Evolutionary conservation across 768 basidiomycete genomes (phyloP), one percentile per base, ranked within the genome.

Genomic region (Hericium erinaceus): DNA sequence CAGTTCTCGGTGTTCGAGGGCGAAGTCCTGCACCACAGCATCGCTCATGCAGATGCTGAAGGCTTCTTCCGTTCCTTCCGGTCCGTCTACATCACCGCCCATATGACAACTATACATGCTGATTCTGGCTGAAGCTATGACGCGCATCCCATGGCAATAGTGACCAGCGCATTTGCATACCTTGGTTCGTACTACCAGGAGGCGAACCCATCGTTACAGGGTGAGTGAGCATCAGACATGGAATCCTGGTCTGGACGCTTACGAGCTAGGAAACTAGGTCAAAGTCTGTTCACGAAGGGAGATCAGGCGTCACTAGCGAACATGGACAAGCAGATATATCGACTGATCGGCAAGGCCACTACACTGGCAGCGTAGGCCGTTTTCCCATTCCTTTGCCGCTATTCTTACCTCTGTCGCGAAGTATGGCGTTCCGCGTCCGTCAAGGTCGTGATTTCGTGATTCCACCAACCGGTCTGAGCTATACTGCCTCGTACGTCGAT

Each of bases 301-400:
- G 80, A 85, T 68, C 68, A 74, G 28, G 76, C 68, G 0, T 90
- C 89, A 3, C 78, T 95, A 6, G 84, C 78, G 26, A 75, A 81
- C 49, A 90, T 95, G 87, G 93, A 95, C 70, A 92, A 91, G 75
- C 93, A 95, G 69, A 93, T 95, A 46, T 92, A 85, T 68, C 77
- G 92, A 62, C 72, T 94, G 5, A 88, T 93, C 54, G 92, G 93
- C 46, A 95, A 94, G 67, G 85, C 88, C 9, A 92, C 88, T 5
- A 92, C 91, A 0, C 75, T 95, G 41, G 92, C 92, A 60, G 91
- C 92, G 81, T 89, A 61, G 51, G 84, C 74, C 28, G 8, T 37
- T 11, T 12, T 22, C 16, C 20, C n/a, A 55, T 37, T 20, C 16
- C 39, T 22, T 18, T 53, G 28, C 41, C 24, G 15, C 18, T 8